These are phyloP conservation scores for Pseudocercospora fijiensis DNA, from an alignment of 2,329 filamentous ascomycete genomes.

Conservation along the genomic window DNA sequence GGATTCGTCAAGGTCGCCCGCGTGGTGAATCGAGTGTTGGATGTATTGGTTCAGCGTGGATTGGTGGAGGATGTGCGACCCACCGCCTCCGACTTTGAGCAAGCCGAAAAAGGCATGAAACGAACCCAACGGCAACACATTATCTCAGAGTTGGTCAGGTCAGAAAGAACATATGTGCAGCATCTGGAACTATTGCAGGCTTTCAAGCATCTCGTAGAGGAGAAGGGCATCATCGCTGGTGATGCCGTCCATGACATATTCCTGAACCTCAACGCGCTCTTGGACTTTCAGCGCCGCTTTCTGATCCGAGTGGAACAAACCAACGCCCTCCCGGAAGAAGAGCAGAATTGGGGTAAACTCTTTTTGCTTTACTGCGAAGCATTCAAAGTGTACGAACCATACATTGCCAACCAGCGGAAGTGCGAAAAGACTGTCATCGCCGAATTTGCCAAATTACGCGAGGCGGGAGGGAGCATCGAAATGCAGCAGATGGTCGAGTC, in stretches of 20 bases:
- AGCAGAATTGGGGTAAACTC: conserved; percentile 92
- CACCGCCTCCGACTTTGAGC: conserved; percentile 58
- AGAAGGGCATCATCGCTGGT: conserved; percentile 81
- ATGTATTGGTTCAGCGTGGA: conserved; percentile 76
- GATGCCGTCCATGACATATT: conserved; percentile 94
- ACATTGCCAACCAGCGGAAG: conserved; percentile 93
- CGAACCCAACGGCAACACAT: conserved; percentile 81
- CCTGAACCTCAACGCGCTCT: conserved; percentile 87
- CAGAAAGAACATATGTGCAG: conserved; percentile 95
- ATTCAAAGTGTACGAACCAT: conserved; percentile 92
- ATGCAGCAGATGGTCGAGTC: conserved; percentile 76
- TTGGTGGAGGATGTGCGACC: conserved; percentile 60
- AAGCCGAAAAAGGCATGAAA: conserved; percentile 47
- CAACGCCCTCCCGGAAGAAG: conserved; percentile 72
- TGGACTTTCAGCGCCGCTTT: conserved; percentile 94
- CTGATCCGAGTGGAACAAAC: conserved; percentile 94
- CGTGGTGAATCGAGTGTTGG: conserved; percentile 88
- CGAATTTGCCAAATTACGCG: conserved; percentile 81
- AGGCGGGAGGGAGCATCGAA: conserved; percentile 63
- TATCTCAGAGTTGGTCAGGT: conserved; percentile 86
- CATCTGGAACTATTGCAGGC: conserved; percentile 92
- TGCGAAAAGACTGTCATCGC: conserved; percentile 80
- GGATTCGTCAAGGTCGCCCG: conserved; percentile 96
- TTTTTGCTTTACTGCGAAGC: conserved; percentile 82
- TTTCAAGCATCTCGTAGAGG: conserved; percentile 84